Conservation (phyloP, 2,329 filamentous ascomycete genomes). For the Sarocladium brachiariae region DNA sequence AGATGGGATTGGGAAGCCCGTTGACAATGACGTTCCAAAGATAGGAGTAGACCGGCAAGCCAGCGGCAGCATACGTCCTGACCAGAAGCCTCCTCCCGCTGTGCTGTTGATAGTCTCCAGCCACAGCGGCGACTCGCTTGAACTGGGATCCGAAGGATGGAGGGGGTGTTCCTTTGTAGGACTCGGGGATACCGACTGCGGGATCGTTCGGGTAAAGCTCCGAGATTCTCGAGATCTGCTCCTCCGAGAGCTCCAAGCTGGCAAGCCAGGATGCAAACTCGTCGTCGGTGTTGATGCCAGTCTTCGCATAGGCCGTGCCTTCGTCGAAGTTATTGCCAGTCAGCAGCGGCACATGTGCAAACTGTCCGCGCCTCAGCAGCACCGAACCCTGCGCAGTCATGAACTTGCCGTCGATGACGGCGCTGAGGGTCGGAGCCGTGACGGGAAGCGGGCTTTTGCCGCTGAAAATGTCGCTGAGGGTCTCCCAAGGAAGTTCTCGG, state of each 20-base stretch:
- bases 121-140: constrained; percentile 47
- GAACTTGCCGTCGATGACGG: constrained; percentile 27
- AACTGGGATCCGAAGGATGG: constrained; percentile 37
- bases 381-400: constrained; percentile 33
- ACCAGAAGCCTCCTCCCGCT: constrained; percentile 45
- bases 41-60: constrained; percentile 48
- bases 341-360: constrained; percentile 56
- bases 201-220: constrained; percentile 41
- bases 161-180: constrained; percentile 23
- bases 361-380: constrained; percentile 48
- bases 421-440: constrained; percentile 15
- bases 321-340: constrained; percentile 58
- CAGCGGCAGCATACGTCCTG: constrained; percentile 40
- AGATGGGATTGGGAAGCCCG: constrained; percentile 41
- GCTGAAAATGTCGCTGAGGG: constrained; percentile 19
- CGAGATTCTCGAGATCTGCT: constrained; percentile 27
- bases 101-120: constrained; percentile 47
- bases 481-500: constrained; percentile 18
- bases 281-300: constrained; percentile 43
- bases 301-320: constrained; percentile 43
- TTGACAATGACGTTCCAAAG: constrained; percentile 42
- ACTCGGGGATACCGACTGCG: constrained; percentile 36
- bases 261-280: constrained; percentile 38
- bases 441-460: constrained; percentile 10
- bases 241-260: constrained; percentile 15